A percentile compares a stretch with the other conserved stretches of the same genome.
phyloP scores from a whole-genome alignment of 2,329 filamentous ascomycete genomes.

The Atkinsonella hypoxylon region DNA sequence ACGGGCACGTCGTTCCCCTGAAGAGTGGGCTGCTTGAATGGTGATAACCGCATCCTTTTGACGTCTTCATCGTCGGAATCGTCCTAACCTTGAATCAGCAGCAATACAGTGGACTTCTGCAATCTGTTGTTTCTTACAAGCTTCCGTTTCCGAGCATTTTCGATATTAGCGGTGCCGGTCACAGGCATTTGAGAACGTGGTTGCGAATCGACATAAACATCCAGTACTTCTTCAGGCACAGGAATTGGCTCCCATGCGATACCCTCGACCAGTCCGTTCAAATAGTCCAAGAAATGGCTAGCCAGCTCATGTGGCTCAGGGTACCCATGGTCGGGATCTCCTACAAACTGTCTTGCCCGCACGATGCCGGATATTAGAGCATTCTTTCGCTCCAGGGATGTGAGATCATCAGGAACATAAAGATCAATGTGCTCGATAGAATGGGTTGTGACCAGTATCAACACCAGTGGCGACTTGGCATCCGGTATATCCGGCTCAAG shows the following conservation, averaged over 20 bases:
- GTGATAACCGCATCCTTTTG: slow-evolving; percentile 18
- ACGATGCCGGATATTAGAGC: slow-evolving; percentile 28
- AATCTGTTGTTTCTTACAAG: slow-evolving; percentile 25
- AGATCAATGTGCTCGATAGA: slow-evolving; percentile 45
- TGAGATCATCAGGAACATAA: slow-evolving; percentile 24
- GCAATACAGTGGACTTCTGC: background rate
- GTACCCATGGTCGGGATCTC: slow-evolving; percentile 26
- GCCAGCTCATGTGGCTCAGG: slow-evolving; percentile 35
- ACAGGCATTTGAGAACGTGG: slow-evolving; percentile 18
- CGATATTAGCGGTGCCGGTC: slow-evolving; percentile 9
- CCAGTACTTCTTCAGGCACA: slow-evolving; percentile 37
- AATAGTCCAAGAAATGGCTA: slow-evolving; percentile 31
- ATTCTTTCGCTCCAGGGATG: slow-evolving; percentile 34
- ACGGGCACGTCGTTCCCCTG: slow-evolving; percentile 20
- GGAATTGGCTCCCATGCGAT: slow-evolving; percentile 34
- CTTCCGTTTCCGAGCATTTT: slow-evolving; percentile 33
- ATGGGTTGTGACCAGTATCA: slow-evolving; percentile 37
- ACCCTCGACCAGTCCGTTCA: slow-evolving; percentile 25
- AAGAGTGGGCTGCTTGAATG: slow-evolving; percentile 10
- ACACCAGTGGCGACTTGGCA: slow-evolving; percentile 27
- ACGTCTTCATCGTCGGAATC: slow-evolving; percentile 19
- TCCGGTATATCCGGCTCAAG: slow-evolving; percentile 3
- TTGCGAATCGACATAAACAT: slow-evolving; percentile 31
- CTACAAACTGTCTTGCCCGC: slow-evolving; percentile 25
- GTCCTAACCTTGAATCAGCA: slow-evolving; percentile 14